Evolutionary conservation across 2,329 filamentous ascomycete genomes (phyloP).

Genomic region (Septoria linicola): DNA sequence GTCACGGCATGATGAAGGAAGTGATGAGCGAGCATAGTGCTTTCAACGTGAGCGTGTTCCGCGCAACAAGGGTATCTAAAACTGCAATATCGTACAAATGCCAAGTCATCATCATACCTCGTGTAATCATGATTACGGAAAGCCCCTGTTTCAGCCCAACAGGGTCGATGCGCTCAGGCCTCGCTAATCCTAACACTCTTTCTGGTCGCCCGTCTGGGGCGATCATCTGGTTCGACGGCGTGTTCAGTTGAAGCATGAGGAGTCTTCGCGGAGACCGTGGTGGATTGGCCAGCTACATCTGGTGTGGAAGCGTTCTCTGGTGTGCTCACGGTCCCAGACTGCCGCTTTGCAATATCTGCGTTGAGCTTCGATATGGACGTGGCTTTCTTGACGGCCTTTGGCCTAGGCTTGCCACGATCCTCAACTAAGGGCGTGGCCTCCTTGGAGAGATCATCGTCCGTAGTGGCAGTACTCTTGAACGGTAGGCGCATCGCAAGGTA

Average conservation of each 20-base stretch:
- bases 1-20: too few species aligned
- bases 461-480: constrained; percentile 28
- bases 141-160: neutral
- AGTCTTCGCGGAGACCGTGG: neutral
- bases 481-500: constrained; percentile 59
- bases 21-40: neutral
- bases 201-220: constrained; percentile 31
- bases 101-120: too few species aligned
- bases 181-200: constrained; percentile 39
- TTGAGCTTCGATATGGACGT: constrained; percentile 13
- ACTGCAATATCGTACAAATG: neutral
- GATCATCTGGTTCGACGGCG: constrained; percentile 13
- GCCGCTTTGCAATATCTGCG: constrained; percentile 5
- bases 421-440: constrained; percentile 29
- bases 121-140: neutral
- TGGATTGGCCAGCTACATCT: neutral
- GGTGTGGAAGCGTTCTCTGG: too few species aligned
- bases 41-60: neutral
- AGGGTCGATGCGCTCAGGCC: constrained; percentile 17
- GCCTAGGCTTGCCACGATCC: constrained; percentile 20
- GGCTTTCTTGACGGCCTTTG: constrained; percentile 28
- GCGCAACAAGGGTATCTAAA: neutral
- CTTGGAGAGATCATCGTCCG: constrained; percentile 29
- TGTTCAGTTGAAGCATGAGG: neutral
- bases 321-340: neutral